These are phyloP conservation scores for Wickerhamiella infanticola DNA, from an alignment of 1,139 yeast genomes.

Conservation along the genomic window DNA sequence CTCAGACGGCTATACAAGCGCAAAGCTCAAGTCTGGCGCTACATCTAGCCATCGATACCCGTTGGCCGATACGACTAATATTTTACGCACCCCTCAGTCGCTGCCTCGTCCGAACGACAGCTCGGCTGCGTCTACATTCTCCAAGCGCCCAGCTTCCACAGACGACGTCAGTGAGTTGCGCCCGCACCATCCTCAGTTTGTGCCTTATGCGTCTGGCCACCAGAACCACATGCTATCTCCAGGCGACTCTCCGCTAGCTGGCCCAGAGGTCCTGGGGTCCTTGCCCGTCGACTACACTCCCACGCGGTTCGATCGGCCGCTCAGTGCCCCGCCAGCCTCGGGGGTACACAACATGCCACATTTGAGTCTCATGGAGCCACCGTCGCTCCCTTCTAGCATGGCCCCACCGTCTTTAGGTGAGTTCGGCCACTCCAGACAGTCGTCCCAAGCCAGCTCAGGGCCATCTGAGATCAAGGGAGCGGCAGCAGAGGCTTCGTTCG, in stretches of 20 bases:
- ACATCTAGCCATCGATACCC: slow-evolving; percentile 14
- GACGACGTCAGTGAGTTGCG: background rate
- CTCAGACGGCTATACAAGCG: slow-evolving; percentile 9
- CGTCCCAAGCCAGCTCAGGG: background rate
- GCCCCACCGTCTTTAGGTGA: background rate
- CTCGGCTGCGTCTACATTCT: background rate
- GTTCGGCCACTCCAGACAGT: background rate
- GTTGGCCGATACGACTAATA: slow-evolving; percentile 7
- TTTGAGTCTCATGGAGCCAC: background rate
- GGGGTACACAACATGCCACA: background rate
- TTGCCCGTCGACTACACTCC: background rate
- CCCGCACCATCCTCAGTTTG: slow-evolving; percentile 6
- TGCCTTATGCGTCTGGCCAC: slow-evolving; percentile 7
- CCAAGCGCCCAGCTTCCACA: background rate
- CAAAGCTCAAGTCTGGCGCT: slow-evolving; percentile 13
- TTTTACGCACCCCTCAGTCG: slow-evolving; percentile 4
- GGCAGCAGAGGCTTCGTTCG: background rate
- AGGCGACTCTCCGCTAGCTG: slow-evolving; percentile 14
- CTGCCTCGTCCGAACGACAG: background rate
- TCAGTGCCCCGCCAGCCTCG: background rate
- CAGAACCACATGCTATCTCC: slow-evolving; percentile 26
- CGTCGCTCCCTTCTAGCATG: background rate
- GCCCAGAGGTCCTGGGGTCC: background rate
- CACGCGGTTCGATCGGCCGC: slow-evolving; percentile 1
- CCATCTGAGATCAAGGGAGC: too few relatives aligned